phyloP scores from a whole-genome alignment of 305 asterid genomes.

The Striga hermonthica region DNA sequence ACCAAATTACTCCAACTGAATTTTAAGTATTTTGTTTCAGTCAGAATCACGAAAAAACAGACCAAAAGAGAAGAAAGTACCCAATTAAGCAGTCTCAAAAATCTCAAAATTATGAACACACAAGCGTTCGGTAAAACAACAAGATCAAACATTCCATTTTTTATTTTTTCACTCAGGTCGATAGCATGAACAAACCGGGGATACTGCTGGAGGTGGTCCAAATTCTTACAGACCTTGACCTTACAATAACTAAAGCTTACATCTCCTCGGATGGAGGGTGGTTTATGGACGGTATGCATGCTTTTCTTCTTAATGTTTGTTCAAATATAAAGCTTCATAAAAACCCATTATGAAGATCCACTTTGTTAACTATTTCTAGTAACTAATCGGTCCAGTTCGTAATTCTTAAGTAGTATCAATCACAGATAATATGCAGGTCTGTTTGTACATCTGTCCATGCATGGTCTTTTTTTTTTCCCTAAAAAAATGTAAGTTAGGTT shows the following conservation, averaged over 20 bases:
- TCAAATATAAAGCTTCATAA: neutral
- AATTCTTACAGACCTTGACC: slow-evolving; percentile 84
- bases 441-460: no score
- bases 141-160: neutral
- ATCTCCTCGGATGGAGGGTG: slow-evolving; percentile 96
- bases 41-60: no score
- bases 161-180: slow-evolving; percentile 53
- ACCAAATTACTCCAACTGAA: neutral
- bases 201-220: slow-evolving; percentile 96
- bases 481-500: no score
- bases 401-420: no score
- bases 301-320: neutral
- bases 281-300: slow-evolving; percentile 92
- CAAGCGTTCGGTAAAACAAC: neutral
- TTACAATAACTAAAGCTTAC: slow-evolving; percentile 87
- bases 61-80: no score
- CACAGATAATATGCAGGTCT: no score
- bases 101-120: no score
- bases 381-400: no score
- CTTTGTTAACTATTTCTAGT: no score
- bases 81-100: no score
- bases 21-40: neutral
- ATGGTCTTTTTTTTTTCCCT: no score
- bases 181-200: slow-evolving; percentile 96
- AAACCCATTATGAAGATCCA: no score